Conservation (phyloP, 2,329 filamentous ascomycete species). For the Thielaviopsis musarum region DNA sequence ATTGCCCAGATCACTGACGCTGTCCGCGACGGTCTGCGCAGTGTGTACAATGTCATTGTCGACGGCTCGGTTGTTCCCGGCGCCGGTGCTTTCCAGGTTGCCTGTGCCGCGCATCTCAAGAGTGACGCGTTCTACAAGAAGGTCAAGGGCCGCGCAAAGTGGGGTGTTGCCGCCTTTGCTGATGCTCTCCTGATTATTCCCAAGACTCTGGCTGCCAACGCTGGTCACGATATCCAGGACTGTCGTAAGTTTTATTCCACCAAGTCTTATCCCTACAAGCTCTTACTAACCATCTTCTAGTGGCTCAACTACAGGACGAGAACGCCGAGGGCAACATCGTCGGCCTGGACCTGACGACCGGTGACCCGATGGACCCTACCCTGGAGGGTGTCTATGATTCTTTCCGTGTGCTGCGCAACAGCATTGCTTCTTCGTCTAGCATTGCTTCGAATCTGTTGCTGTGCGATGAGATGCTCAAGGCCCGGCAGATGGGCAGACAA, state of each 20-base stretch:
- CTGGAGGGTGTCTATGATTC: conserved; percentile 90
- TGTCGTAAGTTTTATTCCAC: conserved; percentile 44
- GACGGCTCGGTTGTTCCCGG: conserved; percentile 90
- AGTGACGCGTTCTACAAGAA: conserved; percentile 75
- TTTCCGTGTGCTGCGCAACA: conserved; percentile 86
- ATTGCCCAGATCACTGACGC: conserved; percentile 95
- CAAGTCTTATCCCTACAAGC: conserved; percentile 11
- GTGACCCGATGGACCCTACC: conserved; percentile 87
- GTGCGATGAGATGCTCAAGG: conserved; percentile 95
- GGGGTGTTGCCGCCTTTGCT: conserved; percentile 84
- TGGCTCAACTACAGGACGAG: conserved; percentile 78
- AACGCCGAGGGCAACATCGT: conserved; percentile 67
- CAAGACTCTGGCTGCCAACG: conserved; percentile 92
- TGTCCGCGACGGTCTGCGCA: conserved; percentile 82
- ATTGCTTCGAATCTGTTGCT: conserved; percentile 91
- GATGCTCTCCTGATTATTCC: conserved; percentile 91
- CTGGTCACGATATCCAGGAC: conserved; percentile 93
- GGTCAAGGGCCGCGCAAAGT: conserved; percentile 96
- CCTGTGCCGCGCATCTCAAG: conserved; percentile 72
- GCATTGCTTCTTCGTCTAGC: conserved; percentile 79
- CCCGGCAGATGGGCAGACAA: conserved; percentile 73
- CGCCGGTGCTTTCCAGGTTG: conserved; percentile 88
- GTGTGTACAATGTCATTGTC: conserved; percentile 99
- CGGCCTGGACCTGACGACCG: conserved; percentile 71
- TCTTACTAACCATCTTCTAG: conserved; percentile 24